phyloP scores from a whole-genome alignment of 352 stramenopile species.

The Blastocystis sp. region DNA sequence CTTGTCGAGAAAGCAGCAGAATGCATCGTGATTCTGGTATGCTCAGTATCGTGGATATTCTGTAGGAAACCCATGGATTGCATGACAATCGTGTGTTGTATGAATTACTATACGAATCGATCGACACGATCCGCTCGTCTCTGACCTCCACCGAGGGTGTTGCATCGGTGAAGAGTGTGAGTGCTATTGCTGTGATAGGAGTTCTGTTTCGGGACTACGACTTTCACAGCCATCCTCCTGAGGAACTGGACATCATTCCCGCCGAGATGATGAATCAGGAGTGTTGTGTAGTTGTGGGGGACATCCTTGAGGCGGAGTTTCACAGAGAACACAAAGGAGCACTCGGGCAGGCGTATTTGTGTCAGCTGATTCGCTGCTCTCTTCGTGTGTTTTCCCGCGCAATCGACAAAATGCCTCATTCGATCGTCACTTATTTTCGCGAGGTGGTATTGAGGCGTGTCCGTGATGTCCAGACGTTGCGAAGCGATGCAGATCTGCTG shows the following conservation, averaged over 20 bases:
- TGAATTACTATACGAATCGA: background rate
- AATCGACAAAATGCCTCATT: background rate
- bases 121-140: background rate
- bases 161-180: background rate
- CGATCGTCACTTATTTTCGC: background rate
- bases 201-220: conserved; percentile 3
- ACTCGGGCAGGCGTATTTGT: background rate
- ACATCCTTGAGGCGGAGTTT: background rate
- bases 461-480: background rate
- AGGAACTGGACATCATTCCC: background rate
- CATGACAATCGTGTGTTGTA: background rate
- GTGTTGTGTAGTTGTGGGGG: background rate
- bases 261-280: too few species aligned
- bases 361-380: background rate
- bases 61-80: background rate
- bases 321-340: background rate
- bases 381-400: background rate
- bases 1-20: conserved; percentile 21
- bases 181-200: background rate
- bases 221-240: background rate
- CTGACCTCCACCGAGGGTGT: background rate
- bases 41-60: background rate
- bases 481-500: background rate
- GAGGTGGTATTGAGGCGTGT: background rate
- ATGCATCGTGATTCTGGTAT: background rate